Conservation (phyloP, 768 basidiomycete species). For the Solioccasus polychromus region DNA sequence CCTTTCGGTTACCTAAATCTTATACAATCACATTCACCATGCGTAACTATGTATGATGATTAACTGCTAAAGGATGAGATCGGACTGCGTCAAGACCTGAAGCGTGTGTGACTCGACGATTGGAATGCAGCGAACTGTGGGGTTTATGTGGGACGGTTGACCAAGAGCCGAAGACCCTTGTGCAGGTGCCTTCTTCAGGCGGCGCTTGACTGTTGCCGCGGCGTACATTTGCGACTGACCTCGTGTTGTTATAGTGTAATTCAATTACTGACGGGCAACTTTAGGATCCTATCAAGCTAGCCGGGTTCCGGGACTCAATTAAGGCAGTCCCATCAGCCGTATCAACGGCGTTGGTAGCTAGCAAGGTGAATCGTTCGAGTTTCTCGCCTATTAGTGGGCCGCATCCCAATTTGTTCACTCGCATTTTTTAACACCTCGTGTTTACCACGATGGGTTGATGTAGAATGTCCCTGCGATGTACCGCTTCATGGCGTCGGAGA, state of each 20-base stretch:
- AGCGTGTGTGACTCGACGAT: slow-evolving; percentile 11
- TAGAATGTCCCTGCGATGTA: slow-evolving; percentile 21
- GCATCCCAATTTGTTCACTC: slow-evolving; percentile 11
- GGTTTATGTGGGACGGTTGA: slow-evolving; percentile 4
- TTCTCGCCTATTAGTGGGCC: slow-evolving; percentile 10
- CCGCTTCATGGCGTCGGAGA: slow-evolving; percentile 29
- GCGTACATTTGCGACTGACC: slow-evolving; percentile 12
- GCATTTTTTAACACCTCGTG: slow-evolving; percentile 28
- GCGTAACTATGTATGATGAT: background rate
- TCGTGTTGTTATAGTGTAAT: slow-evolving; percentile 19
- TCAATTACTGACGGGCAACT: slow-evolving; percentile 11
- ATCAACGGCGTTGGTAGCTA: slow-evolving; percentile 8
- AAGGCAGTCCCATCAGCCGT: slow-evolving; percentile 3
- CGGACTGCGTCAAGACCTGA: slow-evolving; percentile 2
- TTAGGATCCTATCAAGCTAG: slow-evolving; percentile 13
- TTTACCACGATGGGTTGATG: slow-evolving; percentile 30
- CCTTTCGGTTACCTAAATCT: slow-evolving; percentile 4
- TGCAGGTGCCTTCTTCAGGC: slow-evolving; percentile 11
- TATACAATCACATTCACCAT: slow-evolving; percentile 6
- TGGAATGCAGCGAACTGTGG: slow-evolving; percentile 8
- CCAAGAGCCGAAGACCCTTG: slow-evolving; percentile 17
- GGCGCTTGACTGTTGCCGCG: slow-evolving; percentile 18
- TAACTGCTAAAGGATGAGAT: slow-evolving; percentile 10
- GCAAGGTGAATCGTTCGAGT: slow-evolving; percentile 11
- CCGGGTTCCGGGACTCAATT: slow-evolving; percentile 4